Conservation (phyloP, 2,329 filamentous ascomycete genomes). For the Sclerotinia minor region DNA sequence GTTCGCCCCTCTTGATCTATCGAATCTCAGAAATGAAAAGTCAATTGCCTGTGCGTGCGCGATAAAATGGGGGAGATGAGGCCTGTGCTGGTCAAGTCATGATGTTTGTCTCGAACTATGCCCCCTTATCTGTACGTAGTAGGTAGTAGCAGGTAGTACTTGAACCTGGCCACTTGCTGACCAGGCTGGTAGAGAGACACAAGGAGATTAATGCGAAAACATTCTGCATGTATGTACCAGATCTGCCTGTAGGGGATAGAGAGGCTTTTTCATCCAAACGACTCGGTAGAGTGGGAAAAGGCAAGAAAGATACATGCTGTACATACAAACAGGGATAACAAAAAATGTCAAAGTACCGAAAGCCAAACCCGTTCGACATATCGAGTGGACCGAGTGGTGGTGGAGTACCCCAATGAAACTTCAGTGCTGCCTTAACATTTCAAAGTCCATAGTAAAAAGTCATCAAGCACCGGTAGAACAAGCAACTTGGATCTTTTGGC, state of each 20-base stretch:
- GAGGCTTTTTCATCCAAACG: slow-evolving; percentile 3
- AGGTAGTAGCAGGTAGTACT: background rate
- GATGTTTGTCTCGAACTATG: background rate
- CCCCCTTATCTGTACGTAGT: background rate
- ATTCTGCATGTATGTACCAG: background rate
- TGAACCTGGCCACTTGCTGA: background rate
- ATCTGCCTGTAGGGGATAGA: background rate
- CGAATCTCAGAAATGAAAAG: slow-evolving; percentile 8
- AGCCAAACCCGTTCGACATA: background rate
- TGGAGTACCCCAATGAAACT: background rate
- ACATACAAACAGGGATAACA: background rate
- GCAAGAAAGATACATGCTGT: too few species aligned
- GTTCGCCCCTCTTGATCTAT: slow-evolving; percentile 10
- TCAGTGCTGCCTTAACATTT: slow-evolving; percentile 2
- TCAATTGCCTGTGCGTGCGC: slow-evolving; percentile 9
- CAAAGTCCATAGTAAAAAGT: background rate
- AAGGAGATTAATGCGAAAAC: slow-evolving; percentile 16
- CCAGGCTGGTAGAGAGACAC: background rate
- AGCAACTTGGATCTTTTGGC: too few species aligned
- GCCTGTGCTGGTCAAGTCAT: slow-evolving; percentile 8
- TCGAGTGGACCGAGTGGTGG: too few species aligned
- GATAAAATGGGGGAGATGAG: slow-evolving; percentile 8
- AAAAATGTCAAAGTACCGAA: slow-evolving; percentile 8
- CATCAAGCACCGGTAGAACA: too few species aligned
- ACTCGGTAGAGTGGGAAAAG: background rate